These are phyloP conservation scores for Salix dunnii DNA, from an alignment of 345 rosid genomes.

Conservation along the genomic window DNA sequence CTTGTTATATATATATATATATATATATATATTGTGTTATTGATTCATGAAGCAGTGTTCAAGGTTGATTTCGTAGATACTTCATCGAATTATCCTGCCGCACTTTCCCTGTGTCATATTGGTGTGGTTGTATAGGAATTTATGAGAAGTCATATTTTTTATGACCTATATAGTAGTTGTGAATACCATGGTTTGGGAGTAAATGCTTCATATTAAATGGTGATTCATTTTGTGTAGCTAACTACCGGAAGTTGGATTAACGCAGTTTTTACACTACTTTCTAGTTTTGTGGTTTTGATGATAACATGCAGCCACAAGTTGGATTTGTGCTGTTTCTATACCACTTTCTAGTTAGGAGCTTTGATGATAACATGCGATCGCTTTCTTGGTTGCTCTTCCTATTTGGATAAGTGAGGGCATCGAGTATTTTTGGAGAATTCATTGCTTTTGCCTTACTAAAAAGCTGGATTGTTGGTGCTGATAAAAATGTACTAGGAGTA, in stretches of 20 bases:
- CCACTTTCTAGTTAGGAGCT: background rate
- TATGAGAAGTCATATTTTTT: too few relatives aligned
- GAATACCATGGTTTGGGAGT: background rate
- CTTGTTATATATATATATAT: too few relatives aligned
- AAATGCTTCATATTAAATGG: background rate
- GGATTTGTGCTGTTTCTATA: background rate
- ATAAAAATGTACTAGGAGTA: too few relatives aligned
- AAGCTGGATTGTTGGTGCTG: background rate
- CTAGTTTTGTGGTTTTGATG: background rate
- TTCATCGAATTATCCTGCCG: too few relatives aligned
- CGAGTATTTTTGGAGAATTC: background rate
- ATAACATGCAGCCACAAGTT: background rate
- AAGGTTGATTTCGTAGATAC: too few relatives aligned
- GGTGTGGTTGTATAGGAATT: background rate
- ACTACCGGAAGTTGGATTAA: background rate
- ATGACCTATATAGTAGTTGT: background rate
- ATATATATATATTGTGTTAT: too few relatives aligned
- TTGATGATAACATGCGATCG: background rate
- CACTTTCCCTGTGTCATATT: background rate
- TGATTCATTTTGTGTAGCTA: too few relatives aligned
- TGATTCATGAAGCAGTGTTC: too few relatives aligned
- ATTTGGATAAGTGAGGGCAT: background rate
- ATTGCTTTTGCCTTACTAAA: background rate
- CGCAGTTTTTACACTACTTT: background rate
- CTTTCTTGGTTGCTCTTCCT: background rate